Evolutionary conservation across 164 flowering plant species (phyloP), one percentile per base, ranked within the genome.

Genomic region (Chimonanthus salicifolius): DNA sequence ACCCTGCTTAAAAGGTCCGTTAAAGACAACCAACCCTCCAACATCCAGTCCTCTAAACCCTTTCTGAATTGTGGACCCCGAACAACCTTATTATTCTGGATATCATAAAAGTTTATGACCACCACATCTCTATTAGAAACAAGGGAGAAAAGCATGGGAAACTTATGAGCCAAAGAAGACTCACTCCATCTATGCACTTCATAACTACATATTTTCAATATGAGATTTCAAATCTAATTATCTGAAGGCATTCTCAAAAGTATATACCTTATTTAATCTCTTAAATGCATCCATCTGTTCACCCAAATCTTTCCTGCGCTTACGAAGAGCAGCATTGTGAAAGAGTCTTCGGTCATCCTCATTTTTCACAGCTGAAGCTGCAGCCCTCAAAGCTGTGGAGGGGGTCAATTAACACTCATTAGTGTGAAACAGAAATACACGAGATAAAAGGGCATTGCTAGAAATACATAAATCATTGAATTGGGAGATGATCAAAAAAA

Each of bases 341-440:
- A 94, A 91, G 66, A 91, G 89, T 76, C 97, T 88, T 49, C 90
- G 77, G 68, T 92, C 92, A 85, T 94, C 97, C 85, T 94, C 97
- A 68, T 86, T 87, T 85, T 86, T 94, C 65, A 94, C 90, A 64
- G 97, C 94, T 43, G 87, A 83, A 73, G 98, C 97, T 1, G 98
- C 98, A 74, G 97, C 97, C 88, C 98, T 88, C 69, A 94, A 80
- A 75, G 97, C 98, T 94, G 87, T 58, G 50, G 48, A 78, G 33
- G 71, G 48, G 70, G 73, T 75, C 62, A 77, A 51, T 69, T 33
- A 33, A 33, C 33, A 33, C 33, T 68, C 10, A 54, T 74, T 65
- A 75, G 74, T 21, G 49, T 45, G 49, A 11, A 45, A 79, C 3
- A 9, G 45, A 71, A 67, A 49, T 49, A 49, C 6, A 5, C 9